Evolutionary conservation across 352 stramenopile species (phyloP).

Genomic region (Globisporangium ultimum): DNA sequence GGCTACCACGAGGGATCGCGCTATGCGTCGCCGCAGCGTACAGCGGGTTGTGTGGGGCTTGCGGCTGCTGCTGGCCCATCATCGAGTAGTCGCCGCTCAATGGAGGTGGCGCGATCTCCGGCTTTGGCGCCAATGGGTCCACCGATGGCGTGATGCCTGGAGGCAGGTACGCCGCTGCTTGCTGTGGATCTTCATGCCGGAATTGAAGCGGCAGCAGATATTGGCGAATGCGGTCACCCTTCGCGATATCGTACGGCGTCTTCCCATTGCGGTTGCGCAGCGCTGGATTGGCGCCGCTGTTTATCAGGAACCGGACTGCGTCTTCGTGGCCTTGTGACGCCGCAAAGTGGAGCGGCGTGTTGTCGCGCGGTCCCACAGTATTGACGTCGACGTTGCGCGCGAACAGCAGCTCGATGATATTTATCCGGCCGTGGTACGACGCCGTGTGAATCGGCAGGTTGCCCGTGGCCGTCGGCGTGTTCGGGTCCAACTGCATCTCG

Average conservation of each 20-base stretch:
- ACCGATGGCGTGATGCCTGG: constrained; percentile 73
- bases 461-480: constrained; percentile 63
- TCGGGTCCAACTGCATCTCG: constrained; percentile 62
- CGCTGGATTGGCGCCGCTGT: constrained; percentile 69
- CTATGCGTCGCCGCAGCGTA: constrained; percentile 80
- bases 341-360: constrained; percentile 81
- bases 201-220: constrained; percentile 87
- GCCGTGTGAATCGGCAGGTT: constrained; percentile 86
- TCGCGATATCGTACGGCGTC: constrained; percentile 82
- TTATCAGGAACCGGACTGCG: constrained; percentile 70
- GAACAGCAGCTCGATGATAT: constrained; percentile 75
- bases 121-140: constrained; percentile 59
- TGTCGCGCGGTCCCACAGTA: constrained; percentile 54
- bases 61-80: constrained; percentile 16
- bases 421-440: constrained; percentile 72
- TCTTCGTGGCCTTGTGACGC: constrained; percentile 75
- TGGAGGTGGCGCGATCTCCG: constrained; percentile 63
- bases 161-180: constrained; percentile 56
- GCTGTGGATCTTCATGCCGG: constrained; percentile 72
- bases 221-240: constrained; percentile 83
- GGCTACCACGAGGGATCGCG: constrained; percentile 62
- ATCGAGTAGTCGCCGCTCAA: constrained; percentile 49
- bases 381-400: constrained; percentile 71
- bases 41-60: constrained; percentile 47
- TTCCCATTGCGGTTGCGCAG: constrained; percentile 74